Base-by-base conservation (phyloP, 2,329 filamentous ascomycete genomes). In the Didymellaceae sp. region DNA sequence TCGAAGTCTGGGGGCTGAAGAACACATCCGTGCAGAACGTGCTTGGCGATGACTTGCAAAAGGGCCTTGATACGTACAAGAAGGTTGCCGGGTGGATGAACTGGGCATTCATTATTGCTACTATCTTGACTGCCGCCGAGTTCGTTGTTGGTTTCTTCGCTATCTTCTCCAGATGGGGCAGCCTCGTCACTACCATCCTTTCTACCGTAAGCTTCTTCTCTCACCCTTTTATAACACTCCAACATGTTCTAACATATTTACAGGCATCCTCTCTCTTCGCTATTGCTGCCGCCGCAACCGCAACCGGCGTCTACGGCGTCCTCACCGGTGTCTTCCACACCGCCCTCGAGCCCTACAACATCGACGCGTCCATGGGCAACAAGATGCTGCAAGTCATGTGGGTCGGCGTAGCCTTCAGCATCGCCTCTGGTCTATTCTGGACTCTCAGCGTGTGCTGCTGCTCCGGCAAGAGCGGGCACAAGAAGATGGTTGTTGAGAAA, bases 361-460 rank as follows among this genome's bases (percentile, higher is more conserved):
- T 93, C 61, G 74, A 82, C 5, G 84, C 85, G 41, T 74, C 71
- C 41, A 76, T 95, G 70, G 89, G 91, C 76, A 83, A 73, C 22
- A 77, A 80, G 52, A 93, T 89, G 77, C 85, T 94, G 45, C 81
- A 81, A 26, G 77, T 86, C 16, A 84, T 88, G 63, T 97, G 92
- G 90, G 79, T 97, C 53, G 87, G 86, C 33, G 87, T 87, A 30
- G 89, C 84, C 21, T 91, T 95, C 70, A 87, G 88, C 55, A 70
- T 94, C 25, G 89, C 74, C 32, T 87, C 88, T 6, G 85, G 84
- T 58, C 76, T 96, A 70, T 97, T 97, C 87, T 97, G 94, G 93
- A 78, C 92, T 68, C 85, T 95, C 73, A 90, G 86, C 74, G 83
- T 89, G 66, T 97, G 93, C 87, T 97, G 92, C 85, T 96, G 92